Conservation (phyloP, 2,329 filamentous ascomycete genomes). For the Aulographum hederae region DNA sequence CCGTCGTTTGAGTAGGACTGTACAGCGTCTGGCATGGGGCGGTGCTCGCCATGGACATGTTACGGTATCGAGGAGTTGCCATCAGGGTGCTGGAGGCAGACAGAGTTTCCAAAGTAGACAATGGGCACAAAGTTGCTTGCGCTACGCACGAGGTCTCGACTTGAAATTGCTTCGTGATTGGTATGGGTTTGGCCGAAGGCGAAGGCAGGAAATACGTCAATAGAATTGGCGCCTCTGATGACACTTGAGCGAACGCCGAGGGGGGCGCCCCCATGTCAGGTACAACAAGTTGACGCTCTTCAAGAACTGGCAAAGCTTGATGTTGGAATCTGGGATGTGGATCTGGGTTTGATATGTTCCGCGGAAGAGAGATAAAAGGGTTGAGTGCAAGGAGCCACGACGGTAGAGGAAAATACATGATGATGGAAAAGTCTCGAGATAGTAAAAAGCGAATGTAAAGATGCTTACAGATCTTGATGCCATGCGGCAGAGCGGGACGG, state of each 20-base stretch:
- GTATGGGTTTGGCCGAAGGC: constrained; percentile 2
- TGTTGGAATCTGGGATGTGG: background rate
- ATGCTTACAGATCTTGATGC: no score
- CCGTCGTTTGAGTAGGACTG: constrained; percentile 19
- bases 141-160: constrained; percentile 2
- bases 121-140: constrained; percentile 2
- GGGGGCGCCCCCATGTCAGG: background rate
- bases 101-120: background rate
- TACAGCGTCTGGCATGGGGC: constrained; percentile 22
- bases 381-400: background rate
- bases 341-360: background rate
- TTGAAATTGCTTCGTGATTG: constrained; percentile 3
- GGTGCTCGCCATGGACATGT: no score
- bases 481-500: no score
- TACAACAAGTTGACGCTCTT: background rate
- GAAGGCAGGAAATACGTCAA: constrained; percentile 3
- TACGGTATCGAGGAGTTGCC: background rate
- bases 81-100: background rate
- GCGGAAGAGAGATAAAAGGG: background rate
- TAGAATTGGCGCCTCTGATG: background rate
- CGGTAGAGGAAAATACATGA: background rate
- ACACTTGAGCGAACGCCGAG: background rate
- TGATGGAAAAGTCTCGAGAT: no score
- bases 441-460: no score
- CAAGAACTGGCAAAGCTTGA: no score